phyloP scores from a whole-genome alignment of 176 grass and related monocot genomes.

The Rhynchospora tenuis region DNA sequence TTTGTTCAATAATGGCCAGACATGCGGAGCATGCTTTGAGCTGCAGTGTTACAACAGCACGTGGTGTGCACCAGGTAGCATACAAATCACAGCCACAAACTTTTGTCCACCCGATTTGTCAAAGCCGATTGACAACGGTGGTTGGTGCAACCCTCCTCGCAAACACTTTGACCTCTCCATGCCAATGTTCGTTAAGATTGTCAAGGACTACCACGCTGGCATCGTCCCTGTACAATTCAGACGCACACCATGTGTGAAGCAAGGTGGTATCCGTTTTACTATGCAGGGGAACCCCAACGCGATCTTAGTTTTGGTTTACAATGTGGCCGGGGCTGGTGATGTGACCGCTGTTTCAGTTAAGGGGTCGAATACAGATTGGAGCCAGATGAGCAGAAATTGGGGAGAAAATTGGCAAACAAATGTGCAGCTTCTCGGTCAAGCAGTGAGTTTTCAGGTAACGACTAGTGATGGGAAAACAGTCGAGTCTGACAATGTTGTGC shows the following conservation, averaged over 20 bases:
- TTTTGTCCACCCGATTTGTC: conserved; percentile 26
- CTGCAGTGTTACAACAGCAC: conserved; percentile 22
- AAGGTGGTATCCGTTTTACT: conserved; percentile 26
- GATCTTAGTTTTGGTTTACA: conserved; percentile 36
- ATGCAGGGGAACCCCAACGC: conserved; percentile 31
- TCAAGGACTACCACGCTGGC: conserved; percentile 18
- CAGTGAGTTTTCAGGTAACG: conserved; percentile 25
- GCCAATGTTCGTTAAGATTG: conserved; percentile 28
- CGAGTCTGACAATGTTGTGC: conserved; percentile 25
- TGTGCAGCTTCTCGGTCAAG: conserved; percentile 15
- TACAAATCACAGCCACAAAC: conserved; percentile 24
- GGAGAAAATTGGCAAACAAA: conserved; percentile 33
- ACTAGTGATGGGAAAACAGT: conserved; percentile 21
- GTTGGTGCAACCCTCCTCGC: conserved; percentile 29
- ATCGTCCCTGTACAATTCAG: conserved; percentile 32
- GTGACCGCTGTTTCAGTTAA: conserved; percentile 18
- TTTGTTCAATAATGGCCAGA: conserved; percentile 32
- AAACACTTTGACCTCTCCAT: conserved; percentile 34
- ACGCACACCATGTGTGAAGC: conserved; percentile 23
- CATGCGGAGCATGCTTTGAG: conserved; percentile 37
- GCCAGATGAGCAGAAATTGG: conserved; percentile 31
- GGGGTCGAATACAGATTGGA: conserved; percentile 28
- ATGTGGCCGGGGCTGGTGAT: conserved; percentile 28
- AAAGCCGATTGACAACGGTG: conserved; percentile 18
- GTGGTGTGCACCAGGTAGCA: conserved; percentile 15